These are phyloP conservation scores for Neurospora sp. DNA, from an alignment of 495 filamentous ascomycete species.

Conservation along the genomic window DNA sequence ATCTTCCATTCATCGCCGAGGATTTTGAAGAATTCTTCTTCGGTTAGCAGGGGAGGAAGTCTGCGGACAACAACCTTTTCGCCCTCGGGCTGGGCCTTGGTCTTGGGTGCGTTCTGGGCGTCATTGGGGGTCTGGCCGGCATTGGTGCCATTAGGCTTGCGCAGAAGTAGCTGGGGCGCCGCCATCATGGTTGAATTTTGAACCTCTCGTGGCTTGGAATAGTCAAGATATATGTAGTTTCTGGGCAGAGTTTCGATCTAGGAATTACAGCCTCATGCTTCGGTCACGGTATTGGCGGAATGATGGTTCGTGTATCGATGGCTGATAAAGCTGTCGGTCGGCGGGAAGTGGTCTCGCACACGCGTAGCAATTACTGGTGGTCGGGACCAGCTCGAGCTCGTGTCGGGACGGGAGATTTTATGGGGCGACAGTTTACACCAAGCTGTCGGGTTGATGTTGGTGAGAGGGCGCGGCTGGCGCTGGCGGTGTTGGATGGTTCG, in stretches of 20 bases:
- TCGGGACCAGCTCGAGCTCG: neutral
- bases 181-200: constrained; percentile 12
- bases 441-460: neutral
- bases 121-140: constrained; percentile 32
- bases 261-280: neutral
- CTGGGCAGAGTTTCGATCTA: neutral
- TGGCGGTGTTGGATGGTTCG: neutral
- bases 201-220: neutral
- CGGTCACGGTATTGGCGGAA: neutral
- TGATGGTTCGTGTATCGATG: neutral
- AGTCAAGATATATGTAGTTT: neutral
- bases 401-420: neutral
- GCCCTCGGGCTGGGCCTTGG: constrained; percentile 51
- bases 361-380: neutral
- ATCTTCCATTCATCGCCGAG: constrained; percentile 78
- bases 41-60: constrained; percentile 76
- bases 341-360: neutral
- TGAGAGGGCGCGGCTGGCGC: neutral
- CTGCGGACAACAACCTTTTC: constrained; percentile 80
- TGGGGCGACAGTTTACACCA: neutral
- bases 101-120: constrained; percentile 33
- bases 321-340: neutral
- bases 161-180: constrained; percentile 25
- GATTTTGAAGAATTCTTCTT: constrained; percentile 60
- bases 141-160: constrained; percentile 21